phyloP scores from a whole-genome alignment of 2,329 filamentous ascomycete species.

The Cadophora sp. region DNA sequence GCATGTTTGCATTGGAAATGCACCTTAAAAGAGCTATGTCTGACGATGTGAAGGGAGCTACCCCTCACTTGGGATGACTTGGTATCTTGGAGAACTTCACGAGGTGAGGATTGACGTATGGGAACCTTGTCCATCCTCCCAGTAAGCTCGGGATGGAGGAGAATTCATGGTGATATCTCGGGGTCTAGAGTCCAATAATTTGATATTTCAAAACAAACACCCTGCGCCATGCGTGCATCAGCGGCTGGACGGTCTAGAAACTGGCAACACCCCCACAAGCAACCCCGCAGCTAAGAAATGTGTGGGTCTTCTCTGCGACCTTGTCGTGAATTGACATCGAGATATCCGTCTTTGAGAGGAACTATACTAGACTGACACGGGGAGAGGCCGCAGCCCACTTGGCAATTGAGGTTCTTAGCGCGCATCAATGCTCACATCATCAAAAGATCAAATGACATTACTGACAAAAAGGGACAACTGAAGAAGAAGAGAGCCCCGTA shows the following conservation, averaged over 20 bases:
- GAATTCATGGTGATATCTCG: conserved; percentile 31
- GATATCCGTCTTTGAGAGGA: not conserved
- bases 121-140: conserved; percentile 9
- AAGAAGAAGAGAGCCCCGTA: not conserved
- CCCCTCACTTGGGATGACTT: conserved; percentile 24
- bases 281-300: conserved; percentile 29
- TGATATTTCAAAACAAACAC: conserved; percentile 25
- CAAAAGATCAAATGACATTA: not conserved
- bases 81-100: conserved; percentile 17
- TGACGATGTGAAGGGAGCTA: conserved; percentile 18
- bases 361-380: not conserved
- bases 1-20: conserved; percentile 20
- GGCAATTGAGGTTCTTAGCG: not conserved
- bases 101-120: conserved; percentile 24
- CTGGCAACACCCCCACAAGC: conserved; percentile 20
- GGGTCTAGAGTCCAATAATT: conserved; percentile 18
- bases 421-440: conserved; percentile 5
- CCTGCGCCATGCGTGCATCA: not conserved
- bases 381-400: not conserved
- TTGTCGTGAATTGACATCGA: not conserved
- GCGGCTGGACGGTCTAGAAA: conserved; percentile 10
- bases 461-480: not conserved
- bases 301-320: conserved; percentile 5
- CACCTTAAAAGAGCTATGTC: not conserved
- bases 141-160: not conserved